Conservation (phyloP, 2,329 filamentous ascomycete species). For the Cladosporium sp. region DNA sequence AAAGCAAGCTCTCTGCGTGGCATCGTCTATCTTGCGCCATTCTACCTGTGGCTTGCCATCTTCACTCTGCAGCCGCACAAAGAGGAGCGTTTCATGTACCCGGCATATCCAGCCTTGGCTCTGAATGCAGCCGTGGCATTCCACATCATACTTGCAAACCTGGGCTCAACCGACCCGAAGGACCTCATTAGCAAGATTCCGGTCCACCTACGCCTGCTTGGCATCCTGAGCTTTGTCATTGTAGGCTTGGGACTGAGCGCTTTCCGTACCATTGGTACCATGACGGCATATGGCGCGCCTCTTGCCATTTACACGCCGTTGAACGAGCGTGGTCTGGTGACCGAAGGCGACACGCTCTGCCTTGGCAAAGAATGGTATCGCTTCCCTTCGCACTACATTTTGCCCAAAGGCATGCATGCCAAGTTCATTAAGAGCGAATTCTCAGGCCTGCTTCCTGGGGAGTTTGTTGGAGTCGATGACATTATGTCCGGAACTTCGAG, state of each 20-base stretch:
- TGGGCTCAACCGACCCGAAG: slow-evolving; percentile 67
- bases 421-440: slow-evolving; percentile 94
- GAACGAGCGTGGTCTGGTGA: slow-evolving; percentile 51
- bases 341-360: slow-evolving; percentile 69
- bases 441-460: slow-evolving; percentile 79
- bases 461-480: slow-evolving; percentile 74
- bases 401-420: slow-evolving; percentile 76
- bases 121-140: slow-evolving; percentile 83
- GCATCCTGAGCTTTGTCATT: slow-evolving; percentile 54
- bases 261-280: slow-evolving; percentile 70
- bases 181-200: slow-evolving; percentile 66
- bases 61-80: slow-evolving; percentile 95
- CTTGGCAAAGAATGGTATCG: slow-evolving; percentile 98
- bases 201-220: slow-evolving; percentile 64
- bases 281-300: slow-evolving; percentile 80
- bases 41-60: slow-evolving; percentile 91
- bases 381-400: slow-evolving; percentile 88
- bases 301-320: slow-evolving; percentile 67
- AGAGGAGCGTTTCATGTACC: slow-evolving; percentile 98
- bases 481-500: slow-evolving; percentile 84
- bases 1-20: slow-evolving; percentile 70
- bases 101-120: slow-evolving; percentile 83
- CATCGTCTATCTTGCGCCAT: slow-evolving; percentile 73
- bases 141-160: slow-evolving; percentile 71
- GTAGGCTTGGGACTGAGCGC: slow-evolving; percentile 56